A percentile compares a stretch with the other conserved stretches of the same genome.
phyloP scores from a whole-genome alignment of 2,329 filamentous ascomycete genomes.

The Fusarium chaquense region DNA sequence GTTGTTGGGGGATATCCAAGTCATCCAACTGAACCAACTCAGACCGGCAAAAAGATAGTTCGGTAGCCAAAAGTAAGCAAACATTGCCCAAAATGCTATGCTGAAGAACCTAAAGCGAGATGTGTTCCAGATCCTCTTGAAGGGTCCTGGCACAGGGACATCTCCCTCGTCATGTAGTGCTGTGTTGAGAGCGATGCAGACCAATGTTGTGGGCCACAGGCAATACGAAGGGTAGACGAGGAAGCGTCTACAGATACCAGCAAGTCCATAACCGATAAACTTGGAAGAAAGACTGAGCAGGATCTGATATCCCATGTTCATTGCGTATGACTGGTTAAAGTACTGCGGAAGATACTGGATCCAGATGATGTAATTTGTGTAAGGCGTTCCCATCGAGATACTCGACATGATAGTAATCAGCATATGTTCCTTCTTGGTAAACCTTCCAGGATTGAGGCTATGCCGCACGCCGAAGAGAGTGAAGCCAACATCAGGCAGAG shows the following conservation, averaged over 20 bases:
- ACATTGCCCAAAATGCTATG: constrained; percentile 59
- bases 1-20: constrained; percentile 63
- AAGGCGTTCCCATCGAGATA: constrained; percentile 62
- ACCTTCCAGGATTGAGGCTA: constrained; percentile 66
- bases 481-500: constrained; percentile 63
- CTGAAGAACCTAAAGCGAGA: constrained; percentile 63
- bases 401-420: constrained; percentile 72
- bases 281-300: constrained; percentile 63
- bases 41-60: constrained; percentile 63
- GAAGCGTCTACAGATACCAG: constrained; percentile 63
- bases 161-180: constrained; percentile 61
- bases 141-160: constrained; percentile 41
- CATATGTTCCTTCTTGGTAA: constrained; percentile 72
- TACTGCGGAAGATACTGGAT: constrained; percentile 61
- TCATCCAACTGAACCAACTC: constrained; percentile 64
- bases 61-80: constrained; percentile 67
- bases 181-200: constrained; percentile 62
- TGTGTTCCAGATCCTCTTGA: constrained; percentile 55
- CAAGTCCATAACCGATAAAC: constrained; percentile 68
- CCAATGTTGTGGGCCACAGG: constrained; percentile 66
- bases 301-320: constrained; percentile 63
- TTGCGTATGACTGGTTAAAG: constrained; percentile 64
- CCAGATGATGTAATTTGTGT: constrained; percentile 64
- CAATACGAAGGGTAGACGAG: constrained; percentile 65
- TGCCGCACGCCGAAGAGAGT: constrained; percentile 60